Evolutionary conservation across 495 filamentous ascomycete genomes (phyloP).

Genomic region (Tuber brumale): DNA sequence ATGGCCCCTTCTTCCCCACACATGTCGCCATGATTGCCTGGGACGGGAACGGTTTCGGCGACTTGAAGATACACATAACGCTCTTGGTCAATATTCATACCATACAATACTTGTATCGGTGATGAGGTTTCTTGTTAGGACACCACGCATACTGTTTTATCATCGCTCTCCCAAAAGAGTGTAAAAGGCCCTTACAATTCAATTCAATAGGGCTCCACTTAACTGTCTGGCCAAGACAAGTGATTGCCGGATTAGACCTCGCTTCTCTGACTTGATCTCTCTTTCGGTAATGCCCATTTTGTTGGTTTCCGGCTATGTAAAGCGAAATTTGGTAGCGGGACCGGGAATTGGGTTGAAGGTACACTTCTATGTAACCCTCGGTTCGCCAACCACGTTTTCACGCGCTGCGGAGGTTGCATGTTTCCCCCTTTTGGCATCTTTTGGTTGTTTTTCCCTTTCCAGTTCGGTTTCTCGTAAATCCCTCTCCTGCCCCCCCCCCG

Average conservation of each 20-base stretch:
- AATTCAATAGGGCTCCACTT: background rate
- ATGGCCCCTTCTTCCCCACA: conserved; percentile 30
- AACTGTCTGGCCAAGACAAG: conserved; percentile 6
- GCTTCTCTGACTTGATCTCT: conserved; percentile 9
- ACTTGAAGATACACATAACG: background rate
- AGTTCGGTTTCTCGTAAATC: background rate
- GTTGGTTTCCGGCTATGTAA: conserved; percentile 29
- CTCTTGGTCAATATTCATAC: background rate
- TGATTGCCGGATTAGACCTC: conserved; percentile 24
- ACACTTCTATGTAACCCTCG: background rate
- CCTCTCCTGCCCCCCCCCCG: background rate
- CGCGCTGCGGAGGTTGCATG: conserved; percentile 2
- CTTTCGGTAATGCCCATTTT: conserved; percentile 10
- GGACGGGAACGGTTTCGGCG: conserved; percentile 34
- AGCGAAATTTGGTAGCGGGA: conserved; percentile 37
- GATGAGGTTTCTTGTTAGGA: background rate
- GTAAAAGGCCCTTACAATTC: background rate
- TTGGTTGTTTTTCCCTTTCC: background rate
- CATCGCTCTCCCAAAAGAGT: background rate
- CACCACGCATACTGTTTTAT: background rate
- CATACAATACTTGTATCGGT: background rate
- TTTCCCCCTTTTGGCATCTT: background rate
- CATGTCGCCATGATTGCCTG: conserved; percentile 35
- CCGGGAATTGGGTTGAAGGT: conserved; percentile 12
- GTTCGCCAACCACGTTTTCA: conserved; percentile 2